Evolutionary conservation across 768 basidiomycete genomes (phyloP).

Genomic region (Lanmaoa rubissima): DNA sequence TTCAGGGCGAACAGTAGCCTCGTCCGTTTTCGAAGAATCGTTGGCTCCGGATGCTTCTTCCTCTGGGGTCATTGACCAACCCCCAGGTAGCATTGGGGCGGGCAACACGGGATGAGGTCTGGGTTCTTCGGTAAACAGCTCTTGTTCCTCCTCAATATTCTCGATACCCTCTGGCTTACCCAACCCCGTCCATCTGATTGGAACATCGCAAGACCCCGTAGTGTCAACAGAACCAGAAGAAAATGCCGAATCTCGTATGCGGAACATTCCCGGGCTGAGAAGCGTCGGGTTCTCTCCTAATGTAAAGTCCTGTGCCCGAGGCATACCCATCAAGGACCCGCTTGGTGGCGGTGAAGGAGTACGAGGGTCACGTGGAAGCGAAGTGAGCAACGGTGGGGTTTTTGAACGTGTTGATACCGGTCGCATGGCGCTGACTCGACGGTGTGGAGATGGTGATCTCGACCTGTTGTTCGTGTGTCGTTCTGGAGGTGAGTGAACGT

Average conservation of each 20-base stretch:
- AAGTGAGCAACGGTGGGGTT: conserved; percentile 38
- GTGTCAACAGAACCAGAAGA: conserved; percentile 46
- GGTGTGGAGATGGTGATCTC: conserved; percentile 27
- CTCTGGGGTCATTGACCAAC: conserved; percentile 54
- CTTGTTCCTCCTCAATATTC: conserved; percentile 35
- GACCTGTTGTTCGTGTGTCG: conserved; percentile 13
- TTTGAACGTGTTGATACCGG: conserved; percentile 39
- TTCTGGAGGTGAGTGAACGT: conserved; percentile 18
- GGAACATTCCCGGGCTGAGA: conserved; percentile 56
- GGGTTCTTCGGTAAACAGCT: conserved; percentile 27
- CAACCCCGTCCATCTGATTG: conserved; percentile 62
- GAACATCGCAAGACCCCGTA: conserved; percentile 47
- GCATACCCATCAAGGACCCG: conserved; percentile 10
- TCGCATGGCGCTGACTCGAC: conserved; percentile 27
- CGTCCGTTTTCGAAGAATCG: conserved; percentile 27
- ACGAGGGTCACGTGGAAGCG: conserved; percentile 29
- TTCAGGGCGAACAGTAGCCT: conserved; percentile 27
- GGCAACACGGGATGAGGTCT: conserved; percentile 25
- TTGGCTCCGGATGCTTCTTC: conserved; percentile 42
- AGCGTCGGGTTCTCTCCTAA: conserved; percentile 36
- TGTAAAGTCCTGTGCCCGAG: conserved; percentile 22
- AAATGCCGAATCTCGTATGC: conserved; percentile 59
- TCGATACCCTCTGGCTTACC: conserved; percentile 38
- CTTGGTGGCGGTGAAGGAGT: conserved; percentile 21
- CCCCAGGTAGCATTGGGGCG: conserved; percentile 47